Base-by-base conservation (phyloP, 345 rosid species). In the Citrus inodora region DNA sequence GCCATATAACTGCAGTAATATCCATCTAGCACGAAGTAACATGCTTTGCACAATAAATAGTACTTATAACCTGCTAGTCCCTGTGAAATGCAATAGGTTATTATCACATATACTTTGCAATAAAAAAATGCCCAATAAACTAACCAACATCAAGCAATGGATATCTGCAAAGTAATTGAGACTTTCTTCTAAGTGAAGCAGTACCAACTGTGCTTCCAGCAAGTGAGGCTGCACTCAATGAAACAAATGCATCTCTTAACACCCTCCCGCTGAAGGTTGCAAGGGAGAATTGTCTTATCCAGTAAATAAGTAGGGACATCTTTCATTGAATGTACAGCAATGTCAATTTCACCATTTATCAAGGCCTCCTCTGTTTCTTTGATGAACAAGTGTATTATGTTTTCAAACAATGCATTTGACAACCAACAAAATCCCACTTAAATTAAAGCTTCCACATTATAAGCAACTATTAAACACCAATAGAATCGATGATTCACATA, bases 311-410 rank as follows among this genome's bases (percentile, higher is more conserved):
- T 96, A 0, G 99, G 98, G 48, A 96, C 99, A 79, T 96, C 99
- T 83, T 96, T 96, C 99, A 96, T 96, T 4, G 98, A 96, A 77
- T 96, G 99, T 74, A 94, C 98, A 60, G 99, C 99, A 62, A 96
- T 94, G 89, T 96, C 98, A 40, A 94, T 96, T 51, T 91, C 97
- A 69, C 94, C 90, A 64, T 88, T 90, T 22, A 96, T 81, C 9
- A 94, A 85, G 0, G 99, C 99, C 88, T 96, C 99, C 3, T 96
- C 98, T 53, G 94, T 96, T 78, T 96, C 99, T 81, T 94, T 96
- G 2, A 98, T 94, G 84, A 96, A 94, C 67, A 96, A 85, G 14
- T 98, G 58, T 42, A 46, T 14, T 24, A 7, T 59, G 7, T 33
- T 13, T 27, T 13, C 63, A 75, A 16, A 22, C 2, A 59, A 58